Evolutionary conservation across 164 flowering plant species (phyloP).

Genomic region (Buxus sempervirens): DNA sequence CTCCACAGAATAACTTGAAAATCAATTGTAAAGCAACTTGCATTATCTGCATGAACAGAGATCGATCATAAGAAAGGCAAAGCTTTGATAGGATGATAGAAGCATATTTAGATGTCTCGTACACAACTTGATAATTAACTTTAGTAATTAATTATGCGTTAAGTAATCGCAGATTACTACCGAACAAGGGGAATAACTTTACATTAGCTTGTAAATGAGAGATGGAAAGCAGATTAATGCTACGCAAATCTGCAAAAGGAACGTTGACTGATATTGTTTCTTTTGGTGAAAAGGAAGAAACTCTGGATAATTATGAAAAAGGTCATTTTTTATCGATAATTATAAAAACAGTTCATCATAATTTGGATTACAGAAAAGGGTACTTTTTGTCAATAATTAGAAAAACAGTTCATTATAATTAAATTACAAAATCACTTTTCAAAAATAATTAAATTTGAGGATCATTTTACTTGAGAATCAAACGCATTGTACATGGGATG

Average conservation of each 20-base stretch:
- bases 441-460: no score
- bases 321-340: no score
- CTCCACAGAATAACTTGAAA: neutral
- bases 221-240: neutral
- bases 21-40: neutral
- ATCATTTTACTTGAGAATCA: no score
- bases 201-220: neutral
- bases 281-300: neutral
- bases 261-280: neutral
- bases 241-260: neutral
- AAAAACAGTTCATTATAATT: no score
- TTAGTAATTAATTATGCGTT: neutral
- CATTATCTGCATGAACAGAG: neutral
- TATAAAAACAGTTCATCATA: no score
- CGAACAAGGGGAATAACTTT: neutral
- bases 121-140: no score
- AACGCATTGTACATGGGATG: no score
- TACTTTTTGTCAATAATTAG: no score
- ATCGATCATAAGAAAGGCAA: neutral
- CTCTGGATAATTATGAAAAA: neutral
- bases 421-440: no score
- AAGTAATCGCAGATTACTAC: constrained; percentile 4
- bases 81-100: neutral
- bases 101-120: no score
- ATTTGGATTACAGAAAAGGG: no score